These are phyloP conservation scores for Cucumis hystrix DNA, from an alignment of 306 rosid genomes.

Conservation along the genomic window DNA sequence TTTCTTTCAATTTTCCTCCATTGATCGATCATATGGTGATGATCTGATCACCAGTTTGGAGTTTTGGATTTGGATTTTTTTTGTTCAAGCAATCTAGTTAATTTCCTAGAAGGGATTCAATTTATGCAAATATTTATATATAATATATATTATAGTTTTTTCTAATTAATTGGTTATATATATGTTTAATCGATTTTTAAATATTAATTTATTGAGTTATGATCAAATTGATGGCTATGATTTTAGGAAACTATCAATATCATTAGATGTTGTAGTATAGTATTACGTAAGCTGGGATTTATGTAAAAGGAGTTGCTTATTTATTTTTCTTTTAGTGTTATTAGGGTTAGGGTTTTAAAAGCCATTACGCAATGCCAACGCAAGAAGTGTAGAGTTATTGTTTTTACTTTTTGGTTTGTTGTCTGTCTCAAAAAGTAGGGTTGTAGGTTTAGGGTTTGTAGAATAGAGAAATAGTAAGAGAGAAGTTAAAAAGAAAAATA, in stretches of 20 bases:
- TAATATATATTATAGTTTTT: background rate
- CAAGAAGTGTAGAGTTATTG: background rate
- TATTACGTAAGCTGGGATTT: background rate
- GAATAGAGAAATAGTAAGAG: background rate
- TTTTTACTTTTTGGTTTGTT: background rate
- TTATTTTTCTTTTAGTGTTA: background rate
- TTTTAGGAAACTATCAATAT: no score
- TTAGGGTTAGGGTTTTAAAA: slow-evolving; percentile 8
- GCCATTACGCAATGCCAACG: background rate
- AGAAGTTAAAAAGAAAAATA: no score
- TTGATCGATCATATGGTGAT: background rate
- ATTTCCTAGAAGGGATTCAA: background rate
- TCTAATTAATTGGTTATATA: no score
- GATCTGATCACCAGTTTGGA: background rate
- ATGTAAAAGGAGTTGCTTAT: background rate
- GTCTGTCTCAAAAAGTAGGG: background rate
- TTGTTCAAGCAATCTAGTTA: background rate
- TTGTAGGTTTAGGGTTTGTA: background rate
- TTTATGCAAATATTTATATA: background rate
- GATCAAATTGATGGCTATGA: no score
- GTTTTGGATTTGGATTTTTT: background rate
- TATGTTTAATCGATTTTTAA: no score
- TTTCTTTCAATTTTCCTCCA: background rate
- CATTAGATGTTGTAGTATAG: background rate
- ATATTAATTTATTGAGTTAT: no score